Conservation (phyloP, 2,329 filamentous ascomycete species). For the Penicillium aurantiogriseum region DNA sequence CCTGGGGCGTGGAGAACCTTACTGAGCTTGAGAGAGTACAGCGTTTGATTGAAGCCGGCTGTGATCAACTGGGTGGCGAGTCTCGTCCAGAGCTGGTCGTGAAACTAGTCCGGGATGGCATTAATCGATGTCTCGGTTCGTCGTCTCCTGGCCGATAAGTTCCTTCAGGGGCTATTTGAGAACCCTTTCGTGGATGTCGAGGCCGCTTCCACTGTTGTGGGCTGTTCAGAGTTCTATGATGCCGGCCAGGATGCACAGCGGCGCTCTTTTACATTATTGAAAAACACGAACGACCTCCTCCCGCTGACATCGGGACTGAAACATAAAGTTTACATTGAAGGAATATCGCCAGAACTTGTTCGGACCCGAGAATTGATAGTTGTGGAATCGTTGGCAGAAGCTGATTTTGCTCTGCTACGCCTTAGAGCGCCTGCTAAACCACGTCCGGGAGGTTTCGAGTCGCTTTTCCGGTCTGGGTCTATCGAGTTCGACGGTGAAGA, state of each 20-base stretch:
- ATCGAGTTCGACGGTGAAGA: neutral
- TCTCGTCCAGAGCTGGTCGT: neutral
- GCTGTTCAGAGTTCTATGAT: neutral
- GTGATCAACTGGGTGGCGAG: neutral
- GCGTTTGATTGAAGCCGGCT: neutral
- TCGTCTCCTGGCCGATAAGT: neutral
- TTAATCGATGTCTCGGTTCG: neutral
- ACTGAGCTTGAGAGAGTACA: neutral
- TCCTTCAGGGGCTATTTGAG: neutral
- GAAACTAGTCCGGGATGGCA: neutral
- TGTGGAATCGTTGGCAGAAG: neutral
- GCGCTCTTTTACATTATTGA: neutral
- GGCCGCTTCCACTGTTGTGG: neutral
- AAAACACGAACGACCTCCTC: neutral
- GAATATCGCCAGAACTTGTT: neutral
- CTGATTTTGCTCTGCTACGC: neutral
- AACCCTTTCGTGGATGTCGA: neutral
- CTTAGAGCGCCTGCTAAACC: neutral
- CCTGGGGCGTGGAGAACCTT: neutral
- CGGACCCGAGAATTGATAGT: neutral
- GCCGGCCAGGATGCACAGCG: neutral
- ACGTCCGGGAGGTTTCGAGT: neutral
- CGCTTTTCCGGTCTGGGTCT: neutral
- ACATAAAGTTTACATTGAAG: neutral
- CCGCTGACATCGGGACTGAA: neutral